These are phyloP conservation scores for Quercus variabilis DNA, from an alignment of 306 rosid species.

Conservation along the genomic window DNA sequence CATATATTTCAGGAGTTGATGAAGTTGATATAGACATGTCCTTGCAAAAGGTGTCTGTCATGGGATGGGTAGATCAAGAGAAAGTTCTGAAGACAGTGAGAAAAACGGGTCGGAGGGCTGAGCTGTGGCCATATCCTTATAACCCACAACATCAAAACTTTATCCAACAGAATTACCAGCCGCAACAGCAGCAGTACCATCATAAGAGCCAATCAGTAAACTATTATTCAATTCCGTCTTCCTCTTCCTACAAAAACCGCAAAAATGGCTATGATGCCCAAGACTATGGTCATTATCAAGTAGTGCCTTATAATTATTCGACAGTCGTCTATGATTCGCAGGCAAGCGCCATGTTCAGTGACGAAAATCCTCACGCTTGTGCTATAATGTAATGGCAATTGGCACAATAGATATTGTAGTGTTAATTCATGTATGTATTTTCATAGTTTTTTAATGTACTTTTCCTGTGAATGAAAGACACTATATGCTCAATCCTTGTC, in stretches of 20 bases:
- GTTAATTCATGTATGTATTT: too few species aligned
- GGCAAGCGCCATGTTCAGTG: conserved; percentile 50
- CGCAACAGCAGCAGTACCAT: not conserved
- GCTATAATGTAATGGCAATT: conserved; percentile 45
- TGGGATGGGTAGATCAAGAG: conserved; percentile 62
- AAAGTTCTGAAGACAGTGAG: conserved; percentile 57
- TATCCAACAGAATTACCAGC: conserved; percentile 11
- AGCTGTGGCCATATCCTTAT: conserved; percentile 72
- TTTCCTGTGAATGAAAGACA: too few species aligned
- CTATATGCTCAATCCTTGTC: too few species aligned
- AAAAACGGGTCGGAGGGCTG: conserved; percentile 62
- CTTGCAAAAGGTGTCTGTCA: conserved; percentile 77
- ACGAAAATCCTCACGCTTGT: conserved; percentile 76
- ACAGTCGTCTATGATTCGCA: conserved; percentile 28
- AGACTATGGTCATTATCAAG: conserved; percentile 37
- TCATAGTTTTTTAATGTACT: too few species aligned
- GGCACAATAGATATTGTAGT: not conserved
- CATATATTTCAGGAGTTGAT: conserved; percentile 48
- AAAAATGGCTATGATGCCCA: conserved; percentile 33
- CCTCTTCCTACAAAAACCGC: conserved; percentile 41
- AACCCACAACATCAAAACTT: conserved; percentile 44
- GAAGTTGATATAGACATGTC: conserved; percentile 50
- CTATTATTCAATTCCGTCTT: conserved; percentile 7
- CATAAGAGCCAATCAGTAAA: not conserved
- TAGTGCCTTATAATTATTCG: conserved; percentile 32